phyloP scores from a whole-genome alignment of 2,329 filamentous ascomycete species.

The Aureobasidium vineae region DNA sequence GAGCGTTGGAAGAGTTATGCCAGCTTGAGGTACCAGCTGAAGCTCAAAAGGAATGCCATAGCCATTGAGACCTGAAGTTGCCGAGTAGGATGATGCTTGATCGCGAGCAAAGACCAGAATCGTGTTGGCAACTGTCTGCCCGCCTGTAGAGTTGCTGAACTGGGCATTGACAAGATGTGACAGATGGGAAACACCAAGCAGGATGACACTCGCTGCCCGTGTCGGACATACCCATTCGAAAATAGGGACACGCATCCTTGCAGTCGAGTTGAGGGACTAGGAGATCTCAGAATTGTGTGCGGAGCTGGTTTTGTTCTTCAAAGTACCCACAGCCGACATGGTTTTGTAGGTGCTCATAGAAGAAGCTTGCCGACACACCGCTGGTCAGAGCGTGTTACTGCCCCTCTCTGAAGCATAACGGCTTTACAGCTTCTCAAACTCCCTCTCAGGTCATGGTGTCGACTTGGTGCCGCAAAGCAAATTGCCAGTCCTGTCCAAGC shows the following conservation, averaged over 20 bases:
- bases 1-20: conserved; percentile 53
- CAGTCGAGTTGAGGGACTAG: neutral
- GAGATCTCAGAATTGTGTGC: neutral
- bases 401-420: conserved; percentile 8
- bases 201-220: neutral
- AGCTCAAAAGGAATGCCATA: conserved; percentile 61
- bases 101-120: conserved; percentile 59
- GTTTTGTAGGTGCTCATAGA: neutral
- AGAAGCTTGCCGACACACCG: neutral
- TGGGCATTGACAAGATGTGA: neutral
- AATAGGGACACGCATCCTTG: neutral
- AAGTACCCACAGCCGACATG: neutral
- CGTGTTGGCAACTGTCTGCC: conserved; percentile 40
- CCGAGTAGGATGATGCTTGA: conserved; percentile 48
- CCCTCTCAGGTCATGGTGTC: neutral
- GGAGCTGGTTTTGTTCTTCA: conserved; percentile 4
- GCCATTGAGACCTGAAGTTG: conserved; percentile 56
- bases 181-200: neutral
- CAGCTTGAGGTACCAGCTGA: conserved; percentile 53
- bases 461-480: neutral
- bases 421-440: conserved; percentile 8
- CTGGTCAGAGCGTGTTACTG: neutral
- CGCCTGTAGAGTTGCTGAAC: conserved; percentile 17
- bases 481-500: neutral
- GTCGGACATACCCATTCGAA: neutral